Evolutionary conservation across 1,139 yeast species (phyloP), one percentile per base, ranked within the genome.

Genomic region (Candida sanyaensis): DNA sequence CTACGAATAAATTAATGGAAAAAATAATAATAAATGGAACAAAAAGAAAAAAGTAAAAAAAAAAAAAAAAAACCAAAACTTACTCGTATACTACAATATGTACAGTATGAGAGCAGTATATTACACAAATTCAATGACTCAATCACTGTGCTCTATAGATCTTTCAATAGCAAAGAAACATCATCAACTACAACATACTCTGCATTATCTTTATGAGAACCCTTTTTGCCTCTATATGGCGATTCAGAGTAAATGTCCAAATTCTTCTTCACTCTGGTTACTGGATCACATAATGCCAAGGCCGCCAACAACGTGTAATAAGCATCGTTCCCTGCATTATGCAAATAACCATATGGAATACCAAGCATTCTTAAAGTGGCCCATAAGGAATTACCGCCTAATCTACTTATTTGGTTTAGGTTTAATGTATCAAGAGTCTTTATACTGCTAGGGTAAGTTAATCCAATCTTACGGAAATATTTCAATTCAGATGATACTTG

Each of bases 281-380:
- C 49, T 0, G 88, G 86, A 60, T 86, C 90, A 44, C 84, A 71
- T 50, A 83, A 64, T 36, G 77, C 71, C 60, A 86, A 57, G 12
- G 82, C 78, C 21, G 83, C 73, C 24, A 81, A 51, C 46, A 88
- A 63, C 0, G 96, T 88, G 57, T 78, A 86, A 59, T 85, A 85
- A 1, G 96, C 85, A 62, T 89, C 96, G 59, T 89, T 89, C 6
- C 86, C 93, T 1, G 92, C 96, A 63, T 89, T 89, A 62, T 88
- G 96, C 42, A 88, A 68, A 52, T 73, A 78, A 0, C 86, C 79
- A 61, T 83, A 83, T 0, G 93, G 91, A 7, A 89, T 75, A 26
- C 72, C 71, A 33, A 84, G 68, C 41, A 72, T 63, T 45, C 80
- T 68, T 21, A 88, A 66, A 1, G 83, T 68, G 21, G 77, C 81